Base-by-base conservation (phyloP, 495 filamentous ascomycete genomes). In the Daldinia caldariorum region DNA sequence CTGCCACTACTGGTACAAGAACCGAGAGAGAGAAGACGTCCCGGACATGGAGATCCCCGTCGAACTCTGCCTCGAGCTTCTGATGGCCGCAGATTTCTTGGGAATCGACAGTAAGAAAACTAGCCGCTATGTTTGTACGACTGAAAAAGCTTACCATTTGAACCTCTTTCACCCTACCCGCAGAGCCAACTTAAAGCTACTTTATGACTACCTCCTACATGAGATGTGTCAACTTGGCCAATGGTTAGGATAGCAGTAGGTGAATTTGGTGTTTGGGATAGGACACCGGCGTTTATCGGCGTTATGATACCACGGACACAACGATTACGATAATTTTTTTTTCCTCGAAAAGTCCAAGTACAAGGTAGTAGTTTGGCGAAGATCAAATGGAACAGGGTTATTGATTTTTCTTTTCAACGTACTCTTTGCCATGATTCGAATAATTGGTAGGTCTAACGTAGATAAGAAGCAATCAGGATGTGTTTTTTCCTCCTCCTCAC, bases 11-110 rank as follows among this genome's bases (percentile, higher is more conserved):
- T 91, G 91, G 78, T 86, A 97, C 77, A 93, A 92, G 79, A 85
- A 95, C 78, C 88, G 86, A 61, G 87, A 94, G 63, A 81, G 81
- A 64, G 85, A 86, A 55, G 89, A 96, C 67, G 92, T 97, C 20
- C 88, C 92, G 5, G 95, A 99, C 78, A 94, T 97, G 92, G 93
- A 97, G 18, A 85, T 89, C 37, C 88, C 91, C 35, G 83, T 88
- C 0, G 89, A 94, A 77, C 69, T 95, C 47, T 90, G 90, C 72
- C 75, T 97, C 74, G 89, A 97, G 78, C 78, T 97, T 72, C 79
- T 97, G 74, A 91, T 94, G 84, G 89, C 91, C 29, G 89, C 92
- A 47, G 90, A 97, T 82, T 94, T 88, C 82, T 77, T 79, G 76
- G 67, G 84, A 73, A 65, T 80, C 39, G 77, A 81, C 61, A 73